A percentile compares a stretch with the other conserved stretches of the same genome.
These are phyloP conservation scores for Pisolithus tinctorius DNA, from an alignment of 768 basidiomycete species.

Conservation along the genomic window DNA sequence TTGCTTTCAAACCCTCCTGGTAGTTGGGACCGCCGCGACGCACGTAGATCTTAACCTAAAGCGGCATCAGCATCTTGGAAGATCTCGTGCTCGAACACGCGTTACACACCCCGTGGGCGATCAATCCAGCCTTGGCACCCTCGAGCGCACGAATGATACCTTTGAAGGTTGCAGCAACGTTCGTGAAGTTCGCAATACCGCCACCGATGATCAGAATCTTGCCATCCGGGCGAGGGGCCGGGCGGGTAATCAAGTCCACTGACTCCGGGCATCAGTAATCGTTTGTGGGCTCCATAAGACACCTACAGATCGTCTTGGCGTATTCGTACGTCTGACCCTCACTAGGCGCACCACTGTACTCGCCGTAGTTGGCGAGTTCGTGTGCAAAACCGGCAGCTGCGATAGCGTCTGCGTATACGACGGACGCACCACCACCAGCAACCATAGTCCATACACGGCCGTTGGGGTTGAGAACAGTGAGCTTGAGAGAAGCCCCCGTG, in stretches of 20 bases:
- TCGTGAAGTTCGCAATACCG: constrained; percentile 99
- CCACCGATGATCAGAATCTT: constrained; percentile 99
- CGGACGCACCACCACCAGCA: constrained; percentile 86
- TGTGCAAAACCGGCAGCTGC: constrained; percentile 92
- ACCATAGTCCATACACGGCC: constrained; percentile 99
- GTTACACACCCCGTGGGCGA: constrained; percentile 33
- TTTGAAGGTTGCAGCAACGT: constrained; percentile 99
- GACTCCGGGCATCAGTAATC: not conserved
- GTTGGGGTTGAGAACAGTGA: constrained; percentile 91
- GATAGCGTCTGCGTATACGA: constrained; percentile 69
- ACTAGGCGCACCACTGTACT: constrained; percentile 97
- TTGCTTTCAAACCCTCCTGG: constrained; percentile 97
- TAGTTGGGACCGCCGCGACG: constrained; percentile 99
- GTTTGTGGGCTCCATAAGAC: not conserved
- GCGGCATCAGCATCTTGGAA: constrained; percentile 3
- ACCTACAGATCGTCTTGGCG: constrained; percentile 92
- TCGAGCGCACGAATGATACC: constrained; percentile 97
- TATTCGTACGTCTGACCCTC: constrained; percentile 99
- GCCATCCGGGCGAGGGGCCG: constrained; percentile 74
- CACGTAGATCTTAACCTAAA: constrained; percentile 86
- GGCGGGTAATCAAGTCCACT: constrained; percentile 95
- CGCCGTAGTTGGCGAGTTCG: constrained; percentile 99
- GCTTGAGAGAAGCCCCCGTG: constrained; percentile 96
- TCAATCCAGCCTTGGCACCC: constrained; percentile 83
- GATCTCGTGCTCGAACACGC: not conserved